Base-by-base conservation (phyloP, 345 rosid genomes). In the Microcos paniculata region DNA sequence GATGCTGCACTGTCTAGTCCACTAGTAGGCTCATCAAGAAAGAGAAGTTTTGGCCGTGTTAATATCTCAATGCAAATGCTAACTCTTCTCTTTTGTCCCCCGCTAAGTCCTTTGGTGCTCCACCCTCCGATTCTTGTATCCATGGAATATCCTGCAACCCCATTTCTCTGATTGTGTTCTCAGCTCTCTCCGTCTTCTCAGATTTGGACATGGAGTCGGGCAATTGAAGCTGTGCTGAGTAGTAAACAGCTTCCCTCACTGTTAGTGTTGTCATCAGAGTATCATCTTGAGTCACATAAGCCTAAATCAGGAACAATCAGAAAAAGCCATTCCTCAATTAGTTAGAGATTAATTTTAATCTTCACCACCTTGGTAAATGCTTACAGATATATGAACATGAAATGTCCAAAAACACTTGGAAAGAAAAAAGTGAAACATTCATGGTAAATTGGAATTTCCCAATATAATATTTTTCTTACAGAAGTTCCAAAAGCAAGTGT, bases 1-100 rank as follows among this genome's bases (percentile, higher is more conserved):
- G 90, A 87, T 0, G 89, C 86, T 0, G 90, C 92, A 23, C 90
- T 81, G 31, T 89, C 90, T 0, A 89, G 84, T 0, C 89, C 92
- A 15, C 89, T 85, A 0, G 90, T 89, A 0, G 88, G 90, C 80
- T 82, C 86, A 10, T 87, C 89, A 0, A 87, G 86, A 77, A 87
- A 89, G 33, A 89, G 75, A 0, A 87, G 86, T 79, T 80, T 80
- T 0, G 89, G 92, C 0, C 87, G 49, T 0, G 77, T 87, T 30
- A 89, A 71, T 77, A 89, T 84, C 76, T 89, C 90, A 6, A 84
- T 87, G 75, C 90, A 89, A 65, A 87, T 89, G 76, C 87, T 83
- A 24, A 87, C 90, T 55, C 89, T 78, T 77, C 89, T 71, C 76
- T 85, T 89, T 48, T 86, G 89, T 31, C 88, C 90, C 1, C 90